phyloP scores from a whole-genome alignment of 1,284 basidiomycete species.

The Cryptococcus sp. region DNA sequence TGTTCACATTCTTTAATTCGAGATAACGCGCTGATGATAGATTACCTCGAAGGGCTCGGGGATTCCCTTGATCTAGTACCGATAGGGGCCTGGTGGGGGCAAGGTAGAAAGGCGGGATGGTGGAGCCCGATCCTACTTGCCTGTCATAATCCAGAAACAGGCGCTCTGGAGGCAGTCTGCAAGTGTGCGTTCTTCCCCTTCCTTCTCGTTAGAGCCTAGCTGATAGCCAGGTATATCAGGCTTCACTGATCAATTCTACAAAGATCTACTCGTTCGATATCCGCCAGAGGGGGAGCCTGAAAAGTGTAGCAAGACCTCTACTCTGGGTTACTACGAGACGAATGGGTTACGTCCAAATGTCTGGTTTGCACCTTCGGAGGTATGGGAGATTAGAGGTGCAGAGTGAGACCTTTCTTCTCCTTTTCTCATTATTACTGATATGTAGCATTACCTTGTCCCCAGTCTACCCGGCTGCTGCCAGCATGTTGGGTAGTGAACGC shows the following conservation, averaged over 20 bases:
- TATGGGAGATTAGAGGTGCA: conserved; percentile 89
- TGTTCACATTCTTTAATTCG: background rate
- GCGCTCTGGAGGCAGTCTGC: conserved; percentile 71
- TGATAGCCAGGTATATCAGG: conserved; percentile 52
- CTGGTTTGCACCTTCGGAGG: conserved; percentile 78
- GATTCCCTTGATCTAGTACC: conserved; percentile 60
- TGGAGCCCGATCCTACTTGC: conserved; percentile 89
- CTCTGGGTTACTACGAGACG: conserved; percentile 63
- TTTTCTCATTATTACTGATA: background rate
- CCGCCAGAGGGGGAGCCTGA: conserved; percentile 56
- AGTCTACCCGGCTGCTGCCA: conserved; percentile 74
- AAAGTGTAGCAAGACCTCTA: conserved; percentile 57
- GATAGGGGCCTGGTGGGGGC: conserved; percentile 83
- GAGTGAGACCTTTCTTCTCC: conserved; percentile 54
- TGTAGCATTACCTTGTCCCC: conserved; percentile 78
- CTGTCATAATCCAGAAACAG: conserved; percentile 67
- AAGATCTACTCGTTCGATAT: conserved; percentile 64
- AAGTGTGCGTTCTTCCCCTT: conserved; percentile 56
- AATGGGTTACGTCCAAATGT: conserved; percentile 75
- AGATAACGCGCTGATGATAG: conserved; percentile 57
- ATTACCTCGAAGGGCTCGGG: conserved; percentile 51
- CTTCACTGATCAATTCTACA: conserved; percentile 84
- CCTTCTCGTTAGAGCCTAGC: background rate
- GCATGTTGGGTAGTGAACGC: conserved; percentile 61
- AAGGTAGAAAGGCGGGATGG: conserved; percentile 87